Evolutionary conservation across 306 rosid species (phyloP).

Genomic region (Medicago ruthenica): DNA sequence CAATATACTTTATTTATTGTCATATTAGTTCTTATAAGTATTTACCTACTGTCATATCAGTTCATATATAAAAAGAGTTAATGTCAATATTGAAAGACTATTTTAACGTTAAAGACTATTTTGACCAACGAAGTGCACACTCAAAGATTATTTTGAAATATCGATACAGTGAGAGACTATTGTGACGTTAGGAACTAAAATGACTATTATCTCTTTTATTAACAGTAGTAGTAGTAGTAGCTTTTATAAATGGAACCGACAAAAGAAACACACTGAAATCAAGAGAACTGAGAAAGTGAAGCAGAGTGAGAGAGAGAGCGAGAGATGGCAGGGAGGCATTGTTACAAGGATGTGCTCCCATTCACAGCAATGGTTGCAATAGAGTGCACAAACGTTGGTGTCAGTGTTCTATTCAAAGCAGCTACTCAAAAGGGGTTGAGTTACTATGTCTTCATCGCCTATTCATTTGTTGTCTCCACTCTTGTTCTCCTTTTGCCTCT

Average conservation of each 20-base stretch:
- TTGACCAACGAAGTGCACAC: no score
- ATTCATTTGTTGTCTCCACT: conserved; percentile 53
- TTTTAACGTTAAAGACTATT: no score
- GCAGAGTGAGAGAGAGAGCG: neutral
- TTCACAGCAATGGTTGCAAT: conserved; percentile 54
- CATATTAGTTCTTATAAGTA: no score
- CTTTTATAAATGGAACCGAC: neutral
- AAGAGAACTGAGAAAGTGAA: conserved; percentile 27
- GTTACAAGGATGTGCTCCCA: conserved; percentile 54
- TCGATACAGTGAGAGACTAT: no score
- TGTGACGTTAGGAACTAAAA: no score
- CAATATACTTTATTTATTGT: no score
- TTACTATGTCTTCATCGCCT: conserved; percentile 60
- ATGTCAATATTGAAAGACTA: no score
- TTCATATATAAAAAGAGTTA: no score
- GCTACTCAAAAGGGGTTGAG: conserved; percentile 57
- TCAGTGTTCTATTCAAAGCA: conserved; percentile 58
- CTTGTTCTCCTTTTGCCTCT: conserved; percentile 56
- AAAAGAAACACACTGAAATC: neutral
- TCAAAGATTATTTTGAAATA: no score
- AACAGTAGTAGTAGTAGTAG: no score
- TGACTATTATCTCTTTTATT: no score
- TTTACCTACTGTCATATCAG: no score
- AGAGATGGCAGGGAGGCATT: conserved; percentile 35
- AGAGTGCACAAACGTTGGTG: conserved; percentile 61